Evolutionary conservation across 2,329 filamentous ascomycete species (phyloP).

Genomic region (Microdochium trichocladiopsis): DNA sequence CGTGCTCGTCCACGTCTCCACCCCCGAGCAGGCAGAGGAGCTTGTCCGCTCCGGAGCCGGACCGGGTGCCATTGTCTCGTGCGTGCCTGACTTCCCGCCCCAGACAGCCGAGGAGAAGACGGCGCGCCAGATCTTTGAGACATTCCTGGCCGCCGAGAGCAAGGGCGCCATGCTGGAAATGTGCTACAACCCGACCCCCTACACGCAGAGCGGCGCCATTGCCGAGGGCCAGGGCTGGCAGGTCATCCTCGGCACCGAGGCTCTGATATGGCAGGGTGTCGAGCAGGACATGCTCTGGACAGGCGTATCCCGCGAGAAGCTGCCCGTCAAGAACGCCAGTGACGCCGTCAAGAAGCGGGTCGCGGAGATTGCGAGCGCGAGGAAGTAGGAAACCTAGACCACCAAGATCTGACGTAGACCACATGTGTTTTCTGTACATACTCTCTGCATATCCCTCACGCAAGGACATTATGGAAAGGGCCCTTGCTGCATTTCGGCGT

Average conservation of each 20-base stretch:
- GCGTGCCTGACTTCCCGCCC: conserved; percentile 72
- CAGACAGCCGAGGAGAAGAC: conserved; percentile 53
- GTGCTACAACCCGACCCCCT: conserved; percentile 73
- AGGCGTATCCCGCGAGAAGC: conserved; percentile 46
- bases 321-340: conserved; percentile 55
- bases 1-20: conserved; percentile 53
- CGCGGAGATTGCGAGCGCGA: conserved; percentile 17
- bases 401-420: too few species aligned
- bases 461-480: too few species aligned
- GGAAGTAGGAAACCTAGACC: neutral
- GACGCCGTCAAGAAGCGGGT: conserved; percentile 37
- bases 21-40: conserved; percentile 48
- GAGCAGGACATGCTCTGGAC: conserved; percentile 52
- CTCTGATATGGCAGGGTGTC: conserved; percentile 66
- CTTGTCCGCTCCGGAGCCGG: conserved; percentile 34
- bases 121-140: conserved; percentile 48
- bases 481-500: too few species aligned
- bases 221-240: conserved; percentile 60
- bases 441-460: too few species aligned
- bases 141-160: conserved; percentile 37
- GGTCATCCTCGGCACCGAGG: conserved; percentile 69
- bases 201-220: conserved; percentile 58
- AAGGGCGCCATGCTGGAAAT: conserved; percentile 72
- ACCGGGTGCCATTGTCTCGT: conserved; percentile 63
- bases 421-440: too few species aligned